Conservation (phyloP, 2,329 filamentous ascomycete genomes). For the Penicillium paneum region DNA sequence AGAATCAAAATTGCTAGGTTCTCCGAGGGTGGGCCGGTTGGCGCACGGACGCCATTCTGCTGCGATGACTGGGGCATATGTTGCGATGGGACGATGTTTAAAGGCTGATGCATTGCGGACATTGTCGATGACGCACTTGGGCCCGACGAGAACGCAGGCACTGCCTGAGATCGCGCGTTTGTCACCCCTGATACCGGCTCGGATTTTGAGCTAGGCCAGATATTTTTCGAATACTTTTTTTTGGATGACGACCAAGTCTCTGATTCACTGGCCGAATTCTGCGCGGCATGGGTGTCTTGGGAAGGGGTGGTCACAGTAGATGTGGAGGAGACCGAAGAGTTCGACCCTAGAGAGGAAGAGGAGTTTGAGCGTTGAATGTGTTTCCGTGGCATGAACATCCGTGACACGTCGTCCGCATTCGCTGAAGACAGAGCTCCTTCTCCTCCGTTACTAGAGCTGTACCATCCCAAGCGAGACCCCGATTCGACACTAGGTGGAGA, state of each 20-base stretch:
- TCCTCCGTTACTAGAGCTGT: conserved; percentile 53
- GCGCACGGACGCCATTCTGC: conserved; percentile 55
- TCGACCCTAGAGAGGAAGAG: conserved; percentile 72
- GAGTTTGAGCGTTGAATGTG: conserved; percentile 83
- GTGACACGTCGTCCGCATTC: conserved; percentile 78
- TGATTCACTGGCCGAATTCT: conserved; percentile 36
- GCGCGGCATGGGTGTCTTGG: conserved; percentile 40
- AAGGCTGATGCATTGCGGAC: conserved; percentile 61
- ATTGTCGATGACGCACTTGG: conserved; percentile 60
- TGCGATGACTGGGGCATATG: conserved; percentile 63
- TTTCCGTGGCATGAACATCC: conserved; percentile 89
- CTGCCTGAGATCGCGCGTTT: conserved; percentile 59
- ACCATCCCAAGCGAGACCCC: conserved; percentile 61
- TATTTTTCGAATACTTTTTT: conserved; percentile 50
- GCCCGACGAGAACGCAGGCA: conserved; percentile 57
- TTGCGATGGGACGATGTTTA: conserved; percentile 64
- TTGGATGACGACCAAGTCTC: conserved; percentile 42
- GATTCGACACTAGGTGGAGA: conserved; percentile 63
- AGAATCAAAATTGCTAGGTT: conserved; percentile 78
- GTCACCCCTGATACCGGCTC: conserved; percentile 63
- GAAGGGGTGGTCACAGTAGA: conserved; percentile 36
- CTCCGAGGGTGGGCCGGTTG: conserved; percentile 49
- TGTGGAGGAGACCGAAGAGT: conserved; percentile 59
- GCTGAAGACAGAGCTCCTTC: conserved; percentile 65
- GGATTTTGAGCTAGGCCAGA: conserved; percentile 65